Base-by-base conservation (phyloP, 2,329 filamentous ascomycete species). In the Verticillium longisporum region DNA sequence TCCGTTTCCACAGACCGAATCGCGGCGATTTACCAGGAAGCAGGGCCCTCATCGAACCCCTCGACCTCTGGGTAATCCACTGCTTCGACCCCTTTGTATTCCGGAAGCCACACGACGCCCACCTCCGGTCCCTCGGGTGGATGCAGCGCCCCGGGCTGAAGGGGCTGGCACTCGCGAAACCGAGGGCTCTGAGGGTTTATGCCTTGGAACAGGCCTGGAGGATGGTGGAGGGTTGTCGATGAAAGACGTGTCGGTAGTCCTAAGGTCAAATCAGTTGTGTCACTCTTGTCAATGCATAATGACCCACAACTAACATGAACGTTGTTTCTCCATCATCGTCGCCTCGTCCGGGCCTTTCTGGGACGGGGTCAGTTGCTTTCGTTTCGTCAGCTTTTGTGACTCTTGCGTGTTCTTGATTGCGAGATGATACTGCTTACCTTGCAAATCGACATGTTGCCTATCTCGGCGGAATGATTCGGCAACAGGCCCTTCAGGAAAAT, bases 401-500 rank as follows among this genome's bases (percentile, higher is more conserved):
- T 18, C 11, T 26, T 7, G n/a, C 10, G 7, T 18, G 13, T 13
- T 10, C 4, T 10, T 53, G 45, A 53, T 4, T 53, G n/a, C 11
- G 11, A 2, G 6, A 11, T 21, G 7, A 4, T 18, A 11, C 18
- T 53, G 7, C 45, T n/a, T 53, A 26, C 37, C 50, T 15, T 73
- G 79, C 77, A 75, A 70, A 31, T 81, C 79, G 61, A 85, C 84
- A 63, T 81, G 80, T 61, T 86, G 80, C 68, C 83, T 85, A 21
- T 85, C 83, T 67, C 88, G 81, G 62, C 83, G 83, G 71, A 97
- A 97, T 1, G 92, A 96, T 68, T 97, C 92, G 9, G 87, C 72
- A 65, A 96, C 86, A 0, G 93, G 93, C 1, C 90, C 90, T 90
- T 99, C 95, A 0, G 92, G 91, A 66, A 97, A 99, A 74, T 99